A percentile compares a stretch with the other conserved stretches of the same genome.
These are phyloP conservation scores for Fusarium miscanthi DNA, from an alignment of 2,329 filamentous ascomycete species.

Conservation along the genomic window DNA sequence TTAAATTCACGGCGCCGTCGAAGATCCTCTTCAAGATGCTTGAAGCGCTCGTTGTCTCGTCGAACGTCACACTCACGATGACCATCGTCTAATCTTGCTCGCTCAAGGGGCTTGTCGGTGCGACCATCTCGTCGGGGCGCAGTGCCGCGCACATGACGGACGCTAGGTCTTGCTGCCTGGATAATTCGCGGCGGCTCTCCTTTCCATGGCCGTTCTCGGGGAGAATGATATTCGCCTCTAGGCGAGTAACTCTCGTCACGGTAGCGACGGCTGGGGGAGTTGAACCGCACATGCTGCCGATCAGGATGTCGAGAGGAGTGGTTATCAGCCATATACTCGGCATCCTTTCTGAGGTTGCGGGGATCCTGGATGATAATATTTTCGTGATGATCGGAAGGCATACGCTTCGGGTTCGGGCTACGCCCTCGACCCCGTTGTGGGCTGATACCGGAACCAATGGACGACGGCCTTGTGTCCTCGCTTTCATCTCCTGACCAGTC, in stretches of 20 bases:
- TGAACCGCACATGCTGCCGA: conserved; percentile 22
- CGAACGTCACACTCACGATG: conserved; percentile 9
- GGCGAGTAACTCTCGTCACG: conserved; percentile 15
- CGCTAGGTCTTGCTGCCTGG: conserved; percentile 14
- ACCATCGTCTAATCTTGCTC: conserved; percentile 20
- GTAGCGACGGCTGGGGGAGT: conserved; percentile 4
- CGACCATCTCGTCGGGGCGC: conserved; percentile 28
- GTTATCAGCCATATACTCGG: neutral
- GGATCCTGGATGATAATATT: conserved; percentile 13
- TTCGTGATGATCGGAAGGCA: conserved; percentile 2
- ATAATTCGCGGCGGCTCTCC: conserved; percentile 32
- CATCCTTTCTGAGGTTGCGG: neutral
- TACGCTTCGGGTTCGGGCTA: conserved; percentile 15
- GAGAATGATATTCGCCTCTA: conserved; percentile 8
- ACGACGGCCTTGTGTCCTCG: conserved; percentile 30
- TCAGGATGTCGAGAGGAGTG: neutral
- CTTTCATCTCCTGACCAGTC: conserved; percentile 26
- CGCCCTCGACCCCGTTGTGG: conserved; percentile 10
- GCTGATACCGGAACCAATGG: conserved; percentile 19
- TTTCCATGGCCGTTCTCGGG: conserved; percentile 22
- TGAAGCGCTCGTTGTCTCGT: conserved; percentile 31
- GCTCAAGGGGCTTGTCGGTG: conserved; percentile 29
- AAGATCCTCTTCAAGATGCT: conserved; percentile 26
- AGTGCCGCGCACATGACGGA: conserved; percentile 33
- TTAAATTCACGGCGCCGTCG: conserved; percentile 18